Evolutionary conservation across 2,329 filamentous ascomycete species (phyloP), one percentile per base, ranked within the genome.

Genomic region (Phialocephala subalpina): DNA sequence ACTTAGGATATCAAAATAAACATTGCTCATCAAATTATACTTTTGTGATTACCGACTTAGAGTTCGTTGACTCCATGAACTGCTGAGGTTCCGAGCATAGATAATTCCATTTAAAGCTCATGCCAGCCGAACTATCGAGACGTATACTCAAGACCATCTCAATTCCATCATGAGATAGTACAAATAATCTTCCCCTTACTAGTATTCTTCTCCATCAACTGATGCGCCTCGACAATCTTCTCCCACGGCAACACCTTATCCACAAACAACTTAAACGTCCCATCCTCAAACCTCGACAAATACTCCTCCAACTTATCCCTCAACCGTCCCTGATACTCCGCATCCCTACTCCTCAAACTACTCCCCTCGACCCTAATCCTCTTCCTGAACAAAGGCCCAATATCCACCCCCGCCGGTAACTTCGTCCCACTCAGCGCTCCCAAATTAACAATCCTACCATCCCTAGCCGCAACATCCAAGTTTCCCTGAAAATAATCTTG

Each of bases 161-260:
- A 4, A 42, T 6, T 42, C 38, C 38, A 42, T 53, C 67, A 75
- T 42, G 65, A 66, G 65, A 76, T 75, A 2, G 74, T 87, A 76
- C 88, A 91, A 33, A 91, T 84, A 67, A 91, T 90, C 78, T 91
- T 90, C 62, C 92, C 92, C 79, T 87, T 91, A 5, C 90, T 93
- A 74, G 84, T 83, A 74, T 92, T 91, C 68, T 83, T 85, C 79
- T 93, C 91, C 82, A 94, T 84, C 77, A 92, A 79, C 79, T 86
- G 80, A 77, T 95, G 92, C 29, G 91, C 92, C 71, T 91, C 85
- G 58, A 86, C 80, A 63, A 94, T 87, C 73, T 95, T 80, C 76
- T 93, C 89, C 90, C 93, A 97, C 7, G 87, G 84, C 70, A 97
- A 86, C 1, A 97, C 92, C 76, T 90, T 94, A 76, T 97, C 94